Evolutionary conservation across 306 rosid genomes (phyloP).

Genomic region (Abrus precatorius): DNA sequence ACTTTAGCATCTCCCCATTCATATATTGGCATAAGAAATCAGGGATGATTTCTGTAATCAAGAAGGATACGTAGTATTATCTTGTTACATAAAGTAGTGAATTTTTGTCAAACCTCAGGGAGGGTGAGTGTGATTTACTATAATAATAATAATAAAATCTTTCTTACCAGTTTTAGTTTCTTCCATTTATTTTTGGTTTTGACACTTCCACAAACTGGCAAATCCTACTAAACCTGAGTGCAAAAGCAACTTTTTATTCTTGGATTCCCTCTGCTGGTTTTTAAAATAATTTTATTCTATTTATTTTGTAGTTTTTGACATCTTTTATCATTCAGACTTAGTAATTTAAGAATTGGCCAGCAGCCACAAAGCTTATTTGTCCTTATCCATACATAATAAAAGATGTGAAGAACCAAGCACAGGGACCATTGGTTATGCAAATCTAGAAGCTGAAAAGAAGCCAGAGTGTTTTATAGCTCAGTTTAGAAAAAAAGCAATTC

Average conservation of each 20-base stretch:
- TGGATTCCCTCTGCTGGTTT: constrained; percentile 39
- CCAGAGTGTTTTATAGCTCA: background rate
- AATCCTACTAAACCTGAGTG: constrained; percentile 28
- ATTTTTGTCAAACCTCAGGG: too few species aligned
- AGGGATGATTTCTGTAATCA: too few species aligned
- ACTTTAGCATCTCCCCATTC: too few species aligned
- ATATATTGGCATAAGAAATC: too few species aligned
- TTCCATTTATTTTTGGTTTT: background rate
- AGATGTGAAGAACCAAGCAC: background rate
- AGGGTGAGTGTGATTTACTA: too few species aligned
- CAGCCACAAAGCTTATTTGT: constrained; percentile 38
- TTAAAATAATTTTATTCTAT: background rate
- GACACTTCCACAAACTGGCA: constrained; percentile 27
- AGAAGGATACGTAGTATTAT: too few species aligned
- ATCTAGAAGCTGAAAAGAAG: constrained; percentile 20
- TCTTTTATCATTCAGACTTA: constrained; percentile 25
- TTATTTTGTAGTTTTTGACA: constrained; percentile 23
- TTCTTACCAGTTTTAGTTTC: constrained; percentile 38
- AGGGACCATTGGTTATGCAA: constrained; percentile 30
- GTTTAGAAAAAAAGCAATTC: constrained; percentile 35
- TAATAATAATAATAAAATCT: background rate
- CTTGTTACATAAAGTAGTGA: too few species aligned
- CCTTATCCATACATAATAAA: background rate
- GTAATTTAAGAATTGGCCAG: constrained; percentile 44
- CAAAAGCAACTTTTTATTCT: background rate